Percentiles rank a stretch among this genome's conserved stretches.
Conservation (phyloP, 768 basidiomycete genomes). For the Leucogyrophana mollusca region DNA sequence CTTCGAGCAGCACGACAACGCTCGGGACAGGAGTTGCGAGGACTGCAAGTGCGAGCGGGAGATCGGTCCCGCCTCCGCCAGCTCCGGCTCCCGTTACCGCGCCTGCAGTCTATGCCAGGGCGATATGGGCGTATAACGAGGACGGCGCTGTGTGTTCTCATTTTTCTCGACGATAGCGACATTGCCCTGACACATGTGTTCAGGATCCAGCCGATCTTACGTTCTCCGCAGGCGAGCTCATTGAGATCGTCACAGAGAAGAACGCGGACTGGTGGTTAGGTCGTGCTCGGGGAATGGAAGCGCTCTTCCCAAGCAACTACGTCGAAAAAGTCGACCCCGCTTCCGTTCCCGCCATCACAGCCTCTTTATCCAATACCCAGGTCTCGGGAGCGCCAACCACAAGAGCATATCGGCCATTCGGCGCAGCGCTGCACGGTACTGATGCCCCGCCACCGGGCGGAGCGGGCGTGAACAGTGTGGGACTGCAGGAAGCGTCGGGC, state of each 20-base stretch:
- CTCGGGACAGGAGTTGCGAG: slow-evolving; percentile 2
- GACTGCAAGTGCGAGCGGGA: background rate
- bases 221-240: slow-evolving; percentile 71
- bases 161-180: too few relatives aligned
- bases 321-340: slow-evolving; percentile 54
- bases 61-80: slow-evolving; percentile 5
- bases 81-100: slow-evolving; percentile 4
- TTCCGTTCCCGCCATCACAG: slow-evolving; percentile 5
- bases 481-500: slow-evolving; percentile 9
- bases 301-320: slow-evolving; percentile 77
- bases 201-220: slow-evolving; percentile 78
- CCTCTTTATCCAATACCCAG: too few relatives aligned
- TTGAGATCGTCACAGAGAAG: slow-evolving; percentile 81
- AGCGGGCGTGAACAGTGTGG: slow-evolving; percentile 18
- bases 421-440: slow-evolving; percentile 33
- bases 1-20: background rate
- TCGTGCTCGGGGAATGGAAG: slow-evolving; percentile 54
- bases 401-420: slow-evolving; percentile 35
- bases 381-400: background rate
- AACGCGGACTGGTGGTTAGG: slow-evolving; percentile 92
- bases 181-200: slow-evolving; percentile 1
- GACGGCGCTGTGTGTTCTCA: slow-evolving; percentile 41
- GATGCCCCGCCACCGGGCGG: slow-evolving; percentile 30
- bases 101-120: slow-evolving; percentile 42
- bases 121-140: slow-evolving; percentile 69